Conservation (phyloP, 345 rosid genomes). For the Linum usitatissimum region DNA sequence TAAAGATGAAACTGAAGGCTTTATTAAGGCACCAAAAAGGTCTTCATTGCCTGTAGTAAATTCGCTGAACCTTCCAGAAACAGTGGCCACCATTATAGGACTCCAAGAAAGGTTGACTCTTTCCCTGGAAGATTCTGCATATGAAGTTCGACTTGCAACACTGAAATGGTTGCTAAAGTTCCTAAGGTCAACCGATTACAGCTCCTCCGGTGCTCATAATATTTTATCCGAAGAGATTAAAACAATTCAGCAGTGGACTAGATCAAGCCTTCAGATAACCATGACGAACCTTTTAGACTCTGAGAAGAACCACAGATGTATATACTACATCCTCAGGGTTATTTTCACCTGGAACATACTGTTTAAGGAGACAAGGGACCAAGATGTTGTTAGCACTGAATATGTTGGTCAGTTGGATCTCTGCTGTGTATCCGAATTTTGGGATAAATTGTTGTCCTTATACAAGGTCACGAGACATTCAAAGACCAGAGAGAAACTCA, state of each 20-base stretch:
- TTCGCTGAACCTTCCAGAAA: conserved; percentile 22
- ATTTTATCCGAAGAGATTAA: conserved; percentile 25
- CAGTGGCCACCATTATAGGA: conserved; percentile 25
- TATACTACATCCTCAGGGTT: conserved; percentile 58
- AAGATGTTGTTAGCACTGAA: conserved; percentile 19
- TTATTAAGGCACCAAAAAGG: conserved; percentile 29
- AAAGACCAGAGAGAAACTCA: conserved; percentile 54
- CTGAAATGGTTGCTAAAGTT: conserved; percentile 76
- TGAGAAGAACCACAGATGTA: conserved; percentile 67
- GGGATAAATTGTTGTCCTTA: conserved; percentile 51
- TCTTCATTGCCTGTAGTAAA: conserved; percentile 15
- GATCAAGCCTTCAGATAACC: conserved; percentile 44
- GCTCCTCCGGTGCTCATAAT: conserved; percentile 13
- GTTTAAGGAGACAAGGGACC: conserved; percentile 27
- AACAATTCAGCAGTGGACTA: conserved; percentile 52
- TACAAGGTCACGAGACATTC: conserved; percentile 44
- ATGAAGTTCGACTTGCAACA: conserved; percentile 84
- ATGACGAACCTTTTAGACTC: conserved; percentile 44
- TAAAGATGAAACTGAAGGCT: conserved; percentile 33
- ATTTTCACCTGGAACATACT: conserved; percentile 73
- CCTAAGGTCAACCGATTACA: conserved; percentile 39
- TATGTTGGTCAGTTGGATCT: conserved; percentile 49
- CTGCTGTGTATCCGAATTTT: conserved; percentile 45
- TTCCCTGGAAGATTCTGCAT: conserved; percentile 61
- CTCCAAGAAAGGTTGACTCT: conserved; percentile 45